Base-by-base conservation (phyloP, 345 rosid species). In the Citrus sp. region DNA sequence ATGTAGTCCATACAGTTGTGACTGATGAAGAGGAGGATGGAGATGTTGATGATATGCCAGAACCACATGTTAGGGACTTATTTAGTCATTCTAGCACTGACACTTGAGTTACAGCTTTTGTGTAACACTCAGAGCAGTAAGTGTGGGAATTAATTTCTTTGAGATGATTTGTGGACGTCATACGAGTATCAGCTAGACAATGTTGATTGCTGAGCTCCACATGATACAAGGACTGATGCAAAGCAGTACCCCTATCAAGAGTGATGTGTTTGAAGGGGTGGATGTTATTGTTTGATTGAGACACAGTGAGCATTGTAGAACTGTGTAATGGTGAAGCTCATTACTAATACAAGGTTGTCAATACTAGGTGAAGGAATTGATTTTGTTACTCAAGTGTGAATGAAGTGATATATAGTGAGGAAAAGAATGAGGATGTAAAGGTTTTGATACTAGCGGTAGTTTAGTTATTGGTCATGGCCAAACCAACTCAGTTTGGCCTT, bases 91-190 rank as follows among this genome's bases (percentile, higher is more conserved):
- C 67, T 42, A 72, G 12, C 51, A 58, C 64, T 42, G 61, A 55
- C 64, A 10, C 12, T 46, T 49, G 66, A 69, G 1, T 74, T 78
- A n/a, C 73, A 82, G 70, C 61, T 59, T 76, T 54, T 58, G 13
- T 24, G 55, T 77, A 76, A 25, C 40, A 42, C 77, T 60, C 58
- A 78, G 40, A 56, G 59, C 34, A 82, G 27, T 68, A 35, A 37
- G 3, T 71, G 32, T 30, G 76, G 58, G 49, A 83, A 81, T 78
- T 72, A 65, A 51, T 79, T 81, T 80, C 3, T 54, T 49, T 82
- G 67, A 56, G 86, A 83, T 78, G 90, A 78, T 70, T 87, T 85
- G 7, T 85, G 84, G 67, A 82, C 85, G 12, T 85, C 87, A 16
- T 83, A 75, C 3, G 86, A 83, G 72, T 76, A 56, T 77, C 83